Percentiles rank a stretch among this genome's conserved stretches.
Evolutionary conservation across 805 yeast genomes (phyloP).

Genomic region (Lipomyces anomalus): DNA sequence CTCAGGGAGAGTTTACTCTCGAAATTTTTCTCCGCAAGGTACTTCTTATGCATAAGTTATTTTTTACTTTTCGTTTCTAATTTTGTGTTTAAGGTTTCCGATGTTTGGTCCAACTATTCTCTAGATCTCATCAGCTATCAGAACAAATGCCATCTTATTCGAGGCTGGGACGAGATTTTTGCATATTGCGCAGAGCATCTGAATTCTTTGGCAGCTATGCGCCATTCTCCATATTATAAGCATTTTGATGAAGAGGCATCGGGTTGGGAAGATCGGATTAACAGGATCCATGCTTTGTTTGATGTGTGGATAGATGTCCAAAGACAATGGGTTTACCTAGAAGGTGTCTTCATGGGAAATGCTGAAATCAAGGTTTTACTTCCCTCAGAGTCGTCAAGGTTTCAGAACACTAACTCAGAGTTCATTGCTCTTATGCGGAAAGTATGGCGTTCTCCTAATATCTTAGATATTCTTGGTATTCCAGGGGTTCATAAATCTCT

Average conservation of each 20-base stretch:
- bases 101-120: constrained; percentile 49
- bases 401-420: constrained; percentile 57
- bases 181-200: constrained; percentile 56
- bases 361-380: constrained; percentile 56
- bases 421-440: constrained; percentile 47
- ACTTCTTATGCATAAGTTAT: too few relatives aligned
- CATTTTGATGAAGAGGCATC: constrained; percentile 55
- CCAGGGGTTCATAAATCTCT: constrained; percentile 46
- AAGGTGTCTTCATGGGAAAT: constrained; percentile 62
- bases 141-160: constrained; percentile 50
- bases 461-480: constrained; percentile 48
- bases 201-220: constrained; percentile 61
- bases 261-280: constrained; percentile 54
- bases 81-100: constrained; percentile 43
- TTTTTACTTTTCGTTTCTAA: too few relatives aligned
- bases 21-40: constrained; percentile 47
- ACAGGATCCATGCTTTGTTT: constrained; percentile 45
- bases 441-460: constrained; percentile 45
- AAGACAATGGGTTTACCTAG: constrained; percentile 79
- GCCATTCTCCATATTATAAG: constrained; percentile 54
- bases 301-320: constrained; percentile 80
- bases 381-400: constrained; percentile 65
- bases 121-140: constrained; percentile 53
- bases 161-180: constrained; percentile 61
- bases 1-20: constrained; percentile 65